A percentile compares a stretch with the other conserved stretches of the same genome.
These are phyloP conservation scores for Basipetospora sp. DNA, from an alignment of 2,329 filamentous ascomycete genomes.

Conservation along the genomic window DNA sequence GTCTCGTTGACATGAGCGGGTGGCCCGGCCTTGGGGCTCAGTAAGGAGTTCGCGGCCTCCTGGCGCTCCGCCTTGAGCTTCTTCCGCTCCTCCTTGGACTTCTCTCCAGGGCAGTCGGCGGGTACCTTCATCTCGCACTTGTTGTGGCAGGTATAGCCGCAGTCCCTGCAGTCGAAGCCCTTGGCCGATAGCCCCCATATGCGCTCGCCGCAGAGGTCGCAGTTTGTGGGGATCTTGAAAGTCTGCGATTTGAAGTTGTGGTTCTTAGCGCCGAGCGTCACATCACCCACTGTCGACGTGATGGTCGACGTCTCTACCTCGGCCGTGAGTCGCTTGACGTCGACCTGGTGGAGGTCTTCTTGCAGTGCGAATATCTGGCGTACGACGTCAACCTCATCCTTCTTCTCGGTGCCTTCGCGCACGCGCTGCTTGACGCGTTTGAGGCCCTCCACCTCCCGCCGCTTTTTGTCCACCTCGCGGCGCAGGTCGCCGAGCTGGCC, in stretches of 20 bases:
- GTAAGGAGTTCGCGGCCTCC: constrained; percentile 52
- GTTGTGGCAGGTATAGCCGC: constrained; percentile 93
- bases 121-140: constrained; percentile 99
- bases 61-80: constrained; percentile 80
- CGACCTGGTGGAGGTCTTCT: constrained; percentile 70
- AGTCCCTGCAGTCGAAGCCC: constrained; percentile 89
- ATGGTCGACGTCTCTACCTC: constrained; percentile 91
- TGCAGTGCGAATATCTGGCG: constrained; percentile 70
- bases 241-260: constrained; percentile 98
- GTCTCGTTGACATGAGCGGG: constrained; percentile 43
- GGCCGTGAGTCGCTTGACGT: constrained; percentile 69
- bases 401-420: constrained; percentile 70
- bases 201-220: constrained; percentile 86
- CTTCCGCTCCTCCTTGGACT: constrained; percentile 88
- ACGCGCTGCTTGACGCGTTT: constrained; percentile 62
- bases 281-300: constrained; percentile 76
- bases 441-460: constrained; percentile 66
- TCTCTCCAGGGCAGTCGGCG: constrained; percentile 84
- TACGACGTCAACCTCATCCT: constrained; percentile 77
- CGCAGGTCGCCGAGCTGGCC: constrained; percentile 64
- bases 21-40: constrained; percentile 32
- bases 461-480: constrained; percentile 72
- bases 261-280: constrained; percentile 81
- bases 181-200: constrained; percentile 97
- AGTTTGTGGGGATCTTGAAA: constrained; percentile 98